A percentile compares a stretch with the other conserved stretches of the same genome.
These are phyloP conservation scores for Byssoonygena ceratinophila DNA, from an alignment of 2,329 filamentous ascomycete genomes.

Conservation along the genomic window DNA sequence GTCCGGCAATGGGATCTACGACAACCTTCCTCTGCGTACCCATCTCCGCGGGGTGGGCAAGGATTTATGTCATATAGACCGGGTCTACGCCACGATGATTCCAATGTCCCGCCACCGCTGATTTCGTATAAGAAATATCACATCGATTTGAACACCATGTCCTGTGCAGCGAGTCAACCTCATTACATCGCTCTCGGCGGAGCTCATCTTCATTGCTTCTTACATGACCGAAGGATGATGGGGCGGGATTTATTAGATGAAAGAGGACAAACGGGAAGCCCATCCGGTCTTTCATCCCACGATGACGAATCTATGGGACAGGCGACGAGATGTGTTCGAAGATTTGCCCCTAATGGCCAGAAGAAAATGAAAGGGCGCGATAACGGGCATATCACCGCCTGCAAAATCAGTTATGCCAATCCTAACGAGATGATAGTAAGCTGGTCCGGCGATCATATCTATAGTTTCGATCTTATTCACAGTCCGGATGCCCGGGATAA, in stretches of 20 bases:
- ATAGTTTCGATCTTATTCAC: constrained; percentile 54
- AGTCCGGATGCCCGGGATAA: constrained; percentile 46
- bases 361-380: constrained; percentile 38
- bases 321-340: constrained; percentile 55
- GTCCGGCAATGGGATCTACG: constrained; percentile 59
- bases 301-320: constrained; percentile 48
- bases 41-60: constrained; percentile 39
- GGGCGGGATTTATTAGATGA: constrained; percentile 49
- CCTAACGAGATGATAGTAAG: constrained; percentile 58
- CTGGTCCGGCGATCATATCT: constrained; percentile 58
- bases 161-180: constrained; percentile 55
- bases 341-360: constrained; percentile 55
- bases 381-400: constrained; percentile 57
- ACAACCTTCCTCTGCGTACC: constrained; percentile 55
- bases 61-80: constrained; percentile 35
- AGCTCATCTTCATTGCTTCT: constrained; percentile 57
- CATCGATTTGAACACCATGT: constrained; percentile 57
- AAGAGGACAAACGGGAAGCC: constrained; percentile 37
- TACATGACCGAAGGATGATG: constrained; percentile 58
- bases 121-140: constrained; percentile 56
- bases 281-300: constrained; percentile 35
- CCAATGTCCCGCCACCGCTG: constrained; percentile 50
- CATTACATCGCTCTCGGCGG: constrained; percentile 60
- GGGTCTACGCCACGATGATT: constrained; percentile 36
- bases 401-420: constrained; percentile 59